phyloP scores from a whole-genome alignment of 805 yeast species.

The Myxozyma mucilagina region DNA sequence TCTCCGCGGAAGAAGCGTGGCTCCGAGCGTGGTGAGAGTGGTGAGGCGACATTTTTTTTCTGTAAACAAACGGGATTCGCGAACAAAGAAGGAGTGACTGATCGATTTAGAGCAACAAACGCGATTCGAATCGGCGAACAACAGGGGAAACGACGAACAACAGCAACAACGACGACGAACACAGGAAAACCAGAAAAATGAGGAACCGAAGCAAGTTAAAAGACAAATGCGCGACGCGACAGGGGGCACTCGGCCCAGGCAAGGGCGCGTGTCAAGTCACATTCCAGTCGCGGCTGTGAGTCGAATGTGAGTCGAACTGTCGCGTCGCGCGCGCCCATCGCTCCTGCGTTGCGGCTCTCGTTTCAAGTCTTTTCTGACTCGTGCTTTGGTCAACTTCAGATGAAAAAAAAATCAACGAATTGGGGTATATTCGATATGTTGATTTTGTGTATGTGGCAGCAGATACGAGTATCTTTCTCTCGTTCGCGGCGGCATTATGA shows the following conservation, averaged over 20 bases:
- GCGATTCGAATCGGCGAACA: background rate
- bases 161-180: background rate
- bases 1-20: constrained; percentile 1
- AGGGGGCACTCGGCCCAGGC: background rate
- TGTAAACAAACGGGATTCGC: background rate
- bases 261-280: constrained; percentile 2
- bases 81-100: background rate
- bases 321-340: background rate
- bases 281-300: constrained; percentile 4
- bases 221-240: background rate
- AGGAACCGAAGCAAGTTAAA: background rate
- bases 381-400: background rate
- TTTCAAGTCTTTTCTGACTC: background rate
- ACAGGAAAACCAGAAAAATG: background rate
- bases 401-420: too few relatives aligned
- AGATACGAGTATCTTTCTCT: too few relatives aligned
- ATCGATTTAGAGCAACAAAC: background rate
- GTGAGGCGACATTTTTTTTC: constrained; percentile 6
- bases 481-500: too few relatives aligned
- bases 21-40: constrained; percentile 7
- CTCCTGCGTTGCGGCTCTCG: background rate
- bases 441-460: too few relatives aligned
- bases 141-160: background rate
- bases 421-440: too few relatives aligned
- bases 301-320: background rate